These are phyloP conservation scores for Sistotremastrum niveocremeum DNA, from an alignment of 768 basidiomycete genomes.

Conservation along the genomic window DNA sequence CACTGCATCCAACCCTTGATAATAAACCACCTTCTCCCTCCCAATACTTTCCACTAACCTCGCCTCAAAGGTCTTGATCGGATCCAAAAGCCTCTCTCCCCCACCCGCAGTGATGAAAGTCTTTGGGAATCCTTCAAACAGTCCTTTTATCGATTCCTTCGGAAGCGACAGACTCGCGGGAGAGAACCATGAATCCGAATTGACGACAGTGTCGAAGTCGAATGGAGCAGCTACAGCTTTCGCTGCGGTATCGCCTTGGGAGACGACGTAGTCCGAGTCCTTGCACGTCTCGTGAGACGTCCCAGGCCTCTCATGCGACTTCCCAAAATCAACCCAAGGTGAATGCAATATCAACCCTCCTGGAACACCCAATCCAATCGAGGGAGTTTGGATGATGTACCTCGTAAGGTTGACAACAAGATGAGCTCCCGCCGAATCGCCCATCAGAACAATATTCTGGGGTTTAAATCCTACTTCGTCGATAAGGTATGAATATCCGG, in stretches of 20 bases:
- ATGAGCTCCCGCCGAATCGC: conserved; percentile 24
- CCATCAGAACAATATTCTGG: conserved; percentile 18
- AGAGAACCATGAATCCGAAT: no score
- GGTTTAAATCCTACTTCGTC: conserved; percentile 13
- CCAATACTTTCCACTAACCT: conserved; percentile 16
- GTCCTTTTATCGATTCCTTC: conserved; percentile 9
- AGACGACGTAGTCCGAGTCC: no score
- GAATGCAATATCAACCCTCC: conserved; percentile 23
- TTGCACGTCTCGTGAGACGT: conserved; percentile 1
- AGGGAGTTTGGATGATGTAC: background rate
- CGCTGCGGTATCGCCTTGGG: no score
- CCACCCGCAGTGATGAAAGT: conserved; percentile 17
- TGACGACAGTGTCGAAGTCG: no score
- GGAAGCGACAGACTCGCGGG: no score
- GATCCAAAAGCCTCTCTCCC: conserved; percentile 17
- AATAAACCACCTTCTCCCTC: conserved; percentile 9
- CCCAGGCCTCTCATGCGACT: conserved; percentile 5
- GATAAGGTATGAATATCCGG: conserved; percentile 19
- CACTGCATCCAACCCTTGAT: conserved; percentile 7
- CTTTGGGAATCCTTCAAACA: conserved; percentile 17
- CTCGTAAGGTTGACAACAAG: conserved; percentile 8
- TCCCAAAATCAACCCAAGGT: conserved; percentile 14
- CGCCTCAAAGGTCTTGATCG: conserved; percentile 12
- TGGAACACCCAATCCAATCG: conserved; percentile 1
- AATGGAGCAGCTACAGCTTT: no score